phyloP scores from a whole-genome alignment of 768 basidiomycete species.

The Termitomyces sp. region DNA sequence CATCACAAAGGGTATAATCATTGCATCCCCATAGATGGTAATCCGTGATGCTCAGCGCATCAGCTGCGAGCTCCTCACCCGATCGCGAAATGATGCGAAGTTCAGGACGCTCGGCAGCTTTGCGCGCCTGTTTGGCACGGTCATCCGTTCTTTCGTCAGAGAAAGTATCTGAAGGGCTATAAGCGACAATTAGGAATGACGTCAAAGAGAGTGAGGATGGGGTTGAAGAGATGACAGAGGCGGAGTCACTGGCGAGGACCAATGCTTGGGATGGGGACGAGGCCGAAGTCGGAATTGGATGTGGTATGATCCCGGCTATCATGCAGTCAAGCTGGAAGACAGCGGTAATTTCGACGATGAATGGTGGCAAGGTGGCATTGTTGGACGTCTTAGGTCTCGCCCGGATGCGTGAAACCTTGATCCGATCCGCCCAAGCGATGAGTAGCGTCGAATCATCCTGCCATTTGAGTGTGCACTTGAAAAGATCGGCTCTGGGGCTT shows the following conservation, averaged over 20 bases:
- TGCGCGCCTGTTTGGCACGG: conserved; percentile 69
- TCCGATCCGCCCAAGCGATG: conserved; percentile 89
- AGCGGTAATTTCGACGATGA: conserved; percentile 82
- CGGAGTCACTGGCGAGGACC: conserved; percentile 8
- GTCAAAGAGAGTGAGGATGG: conserved; percentile 35
- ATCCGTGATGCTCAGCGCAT: conserved; percentile 73
- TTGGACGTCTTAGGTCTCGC: conserved; percentile 44
- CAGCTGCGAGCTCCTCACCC: conserved; percentile 84
- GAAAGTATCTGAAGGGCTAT: conserved; percentile 72
- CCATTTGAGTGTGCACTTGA: conserved; percentile 91
- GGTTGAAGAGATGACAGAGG: conserved; percentile 9
- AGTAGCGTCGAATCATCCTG: conserved; percentile 88
- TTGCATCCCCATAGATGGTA: conserved; percentile 88
- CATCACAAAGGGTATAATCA: conserved; percentile 74
- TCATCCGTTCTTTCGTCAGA: conserved; percentile 70
- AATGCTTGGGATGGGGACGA: conserved; percentile 14
- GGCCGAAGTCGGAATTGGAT: conserved; percentile 39
- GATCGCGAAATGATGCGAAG: conserved; percentile 83
- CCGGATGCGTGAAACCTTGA: conserved; percentile 84
- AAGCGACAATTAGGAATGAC: conserved; percentile 84
- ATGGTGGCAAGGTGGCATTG: conserved; percentile 44
- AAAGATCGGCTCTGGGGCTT: conserved; percentile 89
- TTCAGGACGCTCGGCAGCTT: conserved; percentile 88
- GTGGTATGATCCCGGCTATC: conserved; percentile 86
- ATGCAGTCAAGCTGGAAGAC: conserved; percentile 93